Base-by-base conservation (phyloP, 2,329 filamentous ascomycete genomes). In the Teratosphaeria zuluensis region DNA sequence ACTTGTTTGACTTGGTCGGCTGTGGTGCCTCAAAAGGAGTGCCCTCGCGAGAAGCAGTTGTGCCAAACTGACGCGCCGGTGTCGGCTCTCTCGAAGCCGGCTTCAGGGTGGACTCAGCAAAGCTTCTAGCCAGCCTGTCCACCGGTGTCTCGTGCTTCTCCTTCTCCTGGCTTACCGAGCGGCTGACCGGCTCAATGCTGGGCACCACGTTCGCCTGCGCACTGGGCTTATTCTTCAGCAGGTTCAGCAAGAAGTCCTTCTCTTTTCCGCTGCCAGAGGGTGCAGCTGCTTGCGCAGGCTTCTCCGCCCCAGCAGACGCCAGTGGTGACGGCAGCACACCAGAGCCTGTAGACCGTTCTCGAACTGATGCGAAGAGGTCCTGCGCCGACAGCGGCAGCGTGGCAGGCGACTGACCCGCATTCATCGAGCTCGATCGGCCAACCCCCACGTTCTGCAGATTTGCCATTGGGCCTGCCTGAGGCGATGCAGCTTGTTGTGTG, bases 241-340 rank as follows among this genome's bases (percentile, higher is more conserved):
- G 80, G 66, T 90, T 88, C 62, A 97, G 84, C 54, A 99, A 80
- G 69, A 94, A 89, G 63, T 92, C 86, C 73, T 95, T 89, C 4
- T 91, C 89, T 72, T 90, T 87, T 53, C 84, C 58, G 28, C 56
- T 54, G 56, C 38, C 48, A 57, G 48, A 52, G 8, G 31, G 46
- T 42, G 31, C 19, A 38, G 51, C 14, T 38, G 38, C 12, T 11
- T 24, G 66, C 33, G 55, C 46, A 63, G 55, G 56, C 63, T 65
- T 65, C 53, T 65, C 58, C 12, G 63, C 65, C 14, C 62, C 62
- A 2, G 60, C 51, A 32, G 71, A 68, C 12, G 74, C 62, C 19
- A 72, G 64, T 21, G 69, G 61, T 14, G 70, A 64, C 33, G 68
- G 65, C 58, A 64, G 54, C 52, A 70, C 64, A 61, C 72, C 68